Base-by-base conservation (phyloP, 805 yeast genomes). In the Isabelozyma rhagii region DNA sequence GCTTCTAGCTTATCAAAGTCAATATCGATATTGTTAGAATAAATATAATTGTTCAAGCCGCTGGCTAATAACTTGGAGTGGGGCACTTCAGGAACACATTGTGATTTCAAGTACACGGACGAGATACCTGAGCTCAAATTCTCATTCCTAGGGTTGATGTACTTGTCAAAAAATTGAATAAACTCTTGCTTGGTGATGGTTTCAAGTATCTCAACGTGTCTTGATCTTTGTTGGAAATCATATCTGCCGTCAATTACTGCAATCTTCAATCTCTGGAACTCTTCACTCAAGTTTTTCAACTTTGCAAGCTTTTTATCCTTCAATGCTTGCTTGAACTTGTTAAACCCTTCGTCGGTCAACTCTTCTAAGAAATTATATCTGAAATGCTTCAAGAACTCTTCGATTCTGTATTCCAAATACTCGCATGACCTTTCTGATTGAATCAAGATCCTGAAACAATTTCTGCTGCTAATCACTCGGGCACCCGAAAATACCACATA, bases 401-500 rank as follows among this genome's bases (percentile, higher is more conserved):
- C 85, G 49, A 94, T 86, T 66, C 99, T 79, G 54, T 78, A 78
- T 61, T 89, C 89, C 52, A 94, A 74, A 64, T 84, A 92, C 11
- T 78, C 80, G 3, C 94, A 76, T 2, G 89, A 69, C 63, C 86
- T 82, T 64, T 90, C 97, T 51, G 94, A 85, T 70, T 93, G 99
- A 46, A 92, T 78, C 55, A 92, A 71, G 11, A 94, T 68, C 59
- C 94, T 77, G 56, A 83, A 79, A 11, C 93, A 92, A 62, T 81
- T 77, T 5, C 86, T 80, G 18, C 94, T 85, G 61, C 96, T 80
- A 3, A 89, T 80, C 52, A 77, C 77, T 52, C 86, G 74, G 25
- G 79, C 71, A 0, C 96, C 88, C 42, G 94, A 83, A 62, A 89
- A 90, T 0, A 93, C 99, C 54, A 93, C 91, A 61, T 93, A 93